Percentiles rank a stretch among this genome's conserved stretches.
Evolutionary conservation across 345 rosid species (phyloP).

Genomic region (Syzygium oleosum): DNA sequence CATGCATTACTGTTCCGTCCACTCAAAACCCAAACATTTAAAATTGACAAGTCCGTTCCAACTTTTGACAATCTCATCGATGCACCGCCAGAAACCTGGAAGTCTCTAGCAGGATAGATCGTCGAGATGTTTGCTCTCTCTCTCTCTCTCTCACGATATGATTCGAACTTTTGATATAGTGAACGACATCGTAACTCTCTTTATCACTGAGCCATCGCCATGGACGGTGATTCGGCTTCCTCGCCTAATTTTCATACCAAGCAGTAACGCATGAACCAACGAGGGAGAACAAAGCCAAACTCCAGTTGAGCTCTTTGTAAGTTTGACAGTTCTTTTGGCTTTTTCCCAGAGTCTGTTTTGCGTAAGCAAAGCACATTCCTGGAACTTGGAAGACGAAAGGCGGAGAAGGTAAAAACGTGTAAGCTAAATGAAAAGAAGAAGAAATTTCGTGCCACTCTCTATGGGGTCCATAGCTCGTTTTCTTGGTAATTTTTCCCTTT

Average conservation of each 20-base stretch:
- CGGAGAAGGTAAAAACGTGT: not conserved
- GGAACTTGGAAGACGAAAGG: not conserved
- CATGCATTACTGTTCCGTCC: not conserved
- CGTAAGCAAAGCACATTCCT: not conserved
- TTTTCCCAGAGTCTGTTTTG: not conserved
- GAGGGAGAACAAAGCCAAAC: not conserved
- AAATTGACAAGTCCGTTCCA: not conserved
- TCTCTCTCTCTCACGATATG: not conserved
- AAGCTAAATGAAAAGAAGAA: not conserved
- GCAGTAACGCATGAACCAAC: not conserved
- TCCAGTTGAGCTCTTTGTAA: not conserved
- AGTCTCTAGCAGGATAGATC: not conserved
- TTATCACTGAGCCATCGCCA: too few species aligned
- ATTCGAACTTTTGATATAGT: not conserved
- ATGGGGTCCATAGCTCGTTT: not conserved
- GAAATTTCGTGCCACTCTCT: not conserved
- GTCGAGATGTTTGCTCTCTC: not conserved
- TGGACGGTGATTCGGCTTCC: not conserved
- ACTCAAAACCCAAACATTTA: not conserved
- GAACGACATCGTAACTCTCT: not conserved
- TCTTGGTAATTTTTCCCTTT: not conserved
- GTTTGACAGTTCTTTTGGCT: not conserved
- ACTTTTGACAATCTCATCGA: not conserved
- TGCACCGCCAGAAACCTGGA: not conserved
- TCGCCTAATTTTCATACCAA: not conserved